Evolutionary conservation across 306 rosid genomes (phyloP).

Genomic region (Calophaca sinica): DNA sequence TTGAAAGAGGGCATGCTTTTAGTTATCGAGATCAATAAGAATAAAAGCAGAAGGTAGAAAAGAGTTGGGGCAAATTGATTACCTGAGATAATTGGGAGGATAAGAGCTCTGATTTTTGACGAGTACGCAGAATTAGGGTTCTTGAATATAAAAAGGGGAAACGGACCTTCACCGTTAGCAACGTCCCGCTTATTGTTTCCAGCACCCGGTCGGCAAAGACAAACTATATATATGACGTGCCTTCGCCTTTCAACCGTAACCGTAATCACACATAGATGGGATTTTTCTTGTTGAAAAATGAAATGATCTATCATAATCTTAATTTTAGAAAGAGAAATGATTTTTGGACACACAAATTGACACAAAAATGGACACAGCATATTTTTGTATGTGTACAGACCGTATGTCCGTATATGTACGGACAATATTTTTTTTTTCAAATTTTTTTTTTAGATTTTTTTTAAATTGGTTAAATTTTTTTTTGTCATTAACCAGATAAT

Average conservation of each 20-base stretch:
- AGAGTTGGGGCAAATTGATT: conserved; percentile 5
- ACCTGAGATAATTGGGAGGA: conserved; percentile 48
- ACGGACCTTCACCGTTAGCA: conserved; percentile 24
- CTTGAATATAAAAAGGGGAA: conserved; percentile 1
- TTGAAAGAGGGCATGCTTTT: not conserved
- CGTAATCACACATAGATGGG: not conserved
- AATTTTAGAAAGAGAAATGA: too few relatives aligned
- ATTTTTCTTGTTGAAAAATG: too few relatives aligned
- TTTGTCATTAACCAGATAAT: too few relatives aligned
- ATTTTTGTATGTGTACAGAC: too few relatives aligned
- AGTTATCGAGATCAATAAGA: conserved; percentile 9
- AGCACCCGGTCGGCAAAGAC: conserved; percentile 28
- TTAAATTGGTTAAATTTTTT: too few relatives aligned
- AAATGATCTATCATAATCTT: too few relatives aligned
- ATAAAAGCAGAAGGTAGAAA: not conserved
- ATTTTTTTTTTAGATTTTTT: too few relatives aligned
- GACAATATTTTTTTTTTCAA: too few relatives aligned
- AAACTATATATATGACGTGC: not conserved
- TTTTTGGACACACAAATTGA: too few relatives aligned
- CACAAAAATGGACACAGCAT: too few relatives aligned
- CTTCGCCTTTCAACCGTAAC: not conserved
- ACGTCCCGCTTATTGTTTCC: conserved; percentile 8
- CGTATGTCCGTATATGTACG: too few relatives aligned
- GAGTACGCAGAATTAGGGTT: conserved; percentile 56
- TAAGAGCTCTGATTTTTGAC: not conserved